phyloP scores from a whole-genome alignment of 2,329 filamentous ascomycete species.

The Cladophialophora immunda region DNA sequence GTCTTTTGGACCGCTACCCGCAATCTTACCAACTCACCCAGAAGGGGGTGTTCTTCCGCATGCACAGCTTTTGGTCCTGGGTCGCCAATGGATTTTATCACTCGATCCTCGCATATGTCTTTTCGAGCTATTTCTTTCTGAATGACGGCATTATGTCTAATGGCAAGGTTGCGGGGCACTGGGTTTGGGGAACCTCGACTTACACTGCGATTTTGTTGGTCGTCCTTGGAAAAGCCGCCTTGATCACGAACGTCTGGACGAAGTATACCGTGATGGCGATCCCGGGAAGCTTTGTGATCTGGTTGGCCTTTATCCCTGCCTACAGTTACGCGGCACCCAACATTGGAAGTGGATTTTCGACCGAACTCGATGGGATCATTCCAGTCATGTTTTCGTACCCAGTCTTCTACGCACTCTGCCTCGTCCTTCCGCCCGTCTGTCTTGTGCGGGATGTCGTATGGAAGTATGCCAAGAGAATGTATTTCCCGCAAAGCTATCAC shows the following conservation, averaged over 20 bases:
- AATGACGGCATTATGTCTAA: constrained; percentile 80
- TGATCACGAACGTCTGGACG: constrained; percentile 98
- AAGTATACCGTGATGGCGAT: constrained; percentile 98
- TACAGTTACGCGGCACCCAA: constrained; percentile 89
- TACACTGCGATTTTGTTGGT: constrained; percentile 95
- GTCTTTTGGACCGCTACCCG: constrained; percentile 91
- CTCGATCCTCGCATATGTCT: constrained; percentile 90
- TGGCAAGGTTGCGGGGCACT: constrained; percentile 86
- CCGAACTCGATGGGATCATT: constrained; percentile 85
- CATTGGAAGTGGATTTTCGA: constrained; percentile 76
- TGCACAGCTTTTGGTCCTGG: constrained; percentile 93
- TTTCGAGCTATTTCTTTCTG: constrained; percentile 81
- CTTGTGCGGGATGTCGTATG: constrained; percentile 88
- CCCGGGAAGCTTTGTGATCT: constrained; percentile 88
- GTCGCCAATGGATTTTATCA: constrained; percentile 95
- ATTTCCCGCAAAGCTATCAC: constrained; percentile 92
- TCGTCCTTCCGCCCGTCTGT: constrained; percentile 81
- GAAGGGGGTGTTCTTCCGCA: constrained; percentile 90
- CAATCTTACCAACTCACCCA: constrained; percentile 95
- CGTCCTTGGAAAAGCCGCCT: constrained; percentile 90
- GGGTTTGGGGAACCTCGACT: constrained; percentile 96
- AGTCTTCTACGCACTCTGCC: constrained; percentile 89
- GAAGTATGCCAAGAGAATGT: constrained; percentile 99
- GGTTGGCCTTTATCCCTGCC: constrained; percentile 87
- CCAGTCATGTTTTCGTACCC: constrained; percentile 81